Evolutionary conservation across 169 alveolate genomes (phyloP), one percentile per base, ranked within the genome.

Genomic region (Pseudocohnilembus persalinus): DNA sequence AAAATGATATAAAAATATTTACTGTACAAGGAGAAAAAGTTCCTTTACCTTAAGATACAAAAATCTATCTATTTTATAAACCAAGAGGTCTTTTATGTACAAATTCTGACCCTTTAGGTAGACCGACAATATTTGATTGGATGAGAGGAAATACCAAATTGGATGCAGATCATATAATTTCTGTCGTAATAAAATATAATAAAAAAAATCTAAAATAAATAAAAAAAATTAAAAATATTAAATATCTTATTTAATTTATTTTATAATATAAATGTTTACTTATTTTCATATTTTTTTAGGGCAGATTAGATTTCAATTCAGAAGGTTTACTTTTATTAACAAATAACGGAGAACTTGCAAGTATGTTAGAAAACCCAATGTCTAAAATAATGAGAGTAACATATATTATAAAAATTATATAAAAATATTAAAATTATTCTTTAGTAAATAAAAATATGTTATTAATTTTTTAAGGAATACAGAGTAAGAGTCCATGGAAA

Each of bases 401-500:
- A 11, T 49, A 4, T 11, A 49, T 11, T 49, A 49, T n/a, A n/a
- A n/a, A n/a, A n/a, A n/a, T n/a, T n/a, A n/a, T n/a, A n/a, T n/a
- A n/a, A n/a, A n/a, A n/a, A n/a, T n/a, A n/a, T n/a, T n/a, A n/a
- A n/a, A n/a, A n/a, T n/a, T n/a, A n/a, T n/a, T 49, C 68, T 49
- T 49, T 49, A 49, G 4, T 11, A 11, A 49, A 49, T 11, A 49
- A 11, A 11, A 49, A 49, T 49, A 49, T 49, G 20, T 49, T 49
- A 11, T 4, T 49, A 49, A 49, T 11, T 79, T 29, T 79, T 34
- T 49, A 79, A 73, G 64, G 27, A 74, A 49, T 85, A 85, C 49
- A 85, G 89, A 79, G 89, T 85, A 30, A 85, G 89, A 79, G 85
- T 85, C 29, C 73, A 85, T 33, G 89, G 89, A 28, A 73, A 76